Conservation (phyloP, 75 land plant species). For the Cupressus sempervirens region DNA sequence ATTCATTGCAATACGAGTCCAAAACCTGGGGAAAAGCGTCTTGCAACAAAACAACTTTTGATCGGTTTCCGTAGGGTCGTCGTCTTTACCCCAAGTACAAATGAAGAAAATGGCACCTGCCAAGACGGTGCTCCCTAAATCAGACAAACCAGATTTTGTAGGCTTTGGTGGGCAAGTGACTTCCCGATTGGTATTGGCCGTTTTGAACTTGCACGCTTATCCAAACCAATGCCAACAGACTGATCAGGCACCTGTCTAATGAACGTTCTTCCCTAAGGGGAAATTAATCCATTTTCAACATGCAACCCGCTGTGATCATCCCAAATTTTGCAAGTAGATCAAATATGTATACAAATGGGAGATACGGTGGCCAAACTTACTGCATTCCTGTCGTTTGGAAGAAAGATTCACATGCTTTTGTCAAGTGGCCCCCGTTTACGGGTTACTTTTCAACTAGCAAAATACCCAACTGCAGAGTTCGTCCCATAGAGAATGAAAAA, state of each 20-base stretch:
- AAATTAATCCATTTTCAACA: not conserved
- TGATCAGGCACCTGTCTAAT: not conserved
- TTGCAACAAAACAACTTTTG: no score
- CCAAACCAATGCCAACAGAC: not conserved
- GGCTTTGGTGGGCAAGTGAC: not conserved
- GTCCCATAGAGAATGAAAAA: not conserved
- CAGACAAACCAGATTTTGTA: no score
- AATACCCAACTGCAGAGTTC: not conserved
- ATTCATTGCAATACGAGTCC: no score
- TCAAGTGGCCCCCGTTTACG: not conserved
- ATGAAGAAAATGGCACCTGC: no score
- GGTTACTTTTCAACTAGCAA: not conserved
- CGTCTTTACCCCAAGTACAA: no score
- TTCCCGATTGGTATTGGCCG: not conserved
- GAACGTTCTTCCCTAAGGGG: not conserved
- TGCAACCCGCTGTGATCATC: not conserved
- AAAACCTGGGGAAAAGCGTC: no score
- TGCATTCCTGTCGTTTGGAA: conserved; percentile 1
- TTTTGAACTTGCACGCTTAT: not conserved
- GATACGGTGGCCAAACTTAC: not conserved
- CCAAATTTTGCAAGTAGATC: not conserved
- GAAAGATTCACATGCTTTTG: not conserved
- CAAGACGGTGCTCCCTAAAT: no score
- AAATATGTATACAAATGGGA: not conserved
- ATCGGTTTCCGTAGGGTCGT: no score